Conservation (phyloP, 257 asterid genomes). For the Orobanche coerulescens region DNA sequence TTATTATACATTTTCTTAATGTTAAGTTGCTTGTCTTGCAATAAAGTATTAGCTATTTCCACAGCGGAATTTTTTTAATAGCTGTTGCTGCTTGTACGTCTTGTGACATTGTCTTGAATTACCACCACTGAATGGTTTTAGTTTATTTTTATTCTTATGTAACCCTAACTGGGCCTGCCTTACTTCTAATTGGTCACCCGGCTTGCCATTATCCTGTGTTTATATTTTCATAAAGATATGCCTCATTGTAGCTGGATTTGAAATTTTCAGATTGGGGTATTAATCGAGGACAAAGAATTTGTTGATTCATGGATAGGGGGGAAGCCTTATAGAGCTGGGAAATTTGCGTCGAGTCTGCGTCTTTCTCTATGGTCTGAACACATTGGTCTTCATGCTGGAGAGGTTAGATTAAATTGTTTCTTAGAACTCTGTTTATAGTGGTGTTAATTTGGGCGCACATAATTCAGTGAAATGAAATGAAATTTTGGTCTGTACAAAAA, state of each 20-base stretch:
- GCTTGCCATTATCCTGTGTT: neutral
- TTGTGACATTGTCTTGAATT: neutral
- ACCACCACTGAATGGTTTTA: neutral
- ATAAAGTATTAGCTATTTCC: neutral
- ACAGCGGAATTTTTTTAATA: neutral
- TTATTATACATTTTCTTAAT: neutral
- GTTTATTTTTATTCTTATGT: neutral
- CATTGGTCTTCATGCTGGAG: slow-evolving; percentile 72
- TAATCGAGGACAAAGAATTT: slow-evolving; percentile 84
- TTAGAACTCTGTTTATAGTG: slow-evolving; percentile 9
- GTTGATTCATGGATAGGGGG: slow-evolving; percentile 84
- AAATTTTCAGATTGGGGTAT: slow-evolving; percentile 66
- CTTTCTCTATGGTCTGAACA: slow-evolving; percentile 94
- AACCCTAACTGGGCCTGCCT: neutral
- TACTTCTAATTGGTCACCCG: neutral
- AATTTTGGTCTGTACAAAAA: neutral
- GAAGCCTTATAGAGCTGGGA: slow-evolving; percentile 78
- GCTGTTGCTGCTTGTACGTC: neutral
- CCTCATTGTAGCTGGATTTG: slow-evolving; percentile 11
- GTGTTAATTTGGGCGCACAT: neutral
- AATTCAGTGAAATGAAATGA: neutral
- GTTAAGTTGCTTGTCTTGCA: neutral
- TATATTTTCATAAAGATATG: slow-evolving; percentile 6
- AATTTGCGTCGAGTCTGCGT: slow-evolving; percentile 76
- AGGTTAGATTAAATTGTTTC: slow-evolving; percentile 38